Evolutionary conservation across 139 green algal species (phyloP).

Genomic region (Chlamydomonas sp.): DNA sequence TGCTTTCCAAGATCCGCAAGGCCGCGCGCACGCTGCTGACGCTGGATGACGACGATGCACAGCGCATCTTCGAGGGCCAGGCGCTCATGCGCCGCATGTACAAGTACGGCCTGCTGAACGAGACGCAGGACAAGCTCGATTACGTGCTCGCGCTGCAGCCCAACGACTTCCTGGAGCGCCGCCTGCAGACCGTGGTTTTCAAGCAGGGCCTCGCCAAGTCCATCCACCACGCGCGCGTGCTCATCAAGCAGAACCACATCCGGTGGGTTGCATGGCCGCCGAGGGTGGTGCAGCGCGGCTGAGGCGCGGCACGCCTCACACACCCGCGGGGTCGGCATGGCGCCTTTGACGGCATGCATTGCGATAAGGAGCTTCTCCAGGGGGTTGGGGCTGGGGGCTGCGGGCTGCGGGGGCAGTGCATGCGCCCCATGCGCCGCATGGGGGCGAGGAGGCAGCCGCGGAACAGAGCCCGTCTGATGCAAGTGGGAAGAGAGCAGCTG

Average conservation of each 20-base stretch:
- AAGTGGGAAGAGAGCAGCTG: too few relatives aligned
- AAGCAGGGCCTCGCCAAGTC: constrained; percentile 99
- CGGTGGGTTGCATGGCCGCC: too few relatives aligned
- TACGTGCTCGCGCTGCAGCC: constrained; percentile 94
- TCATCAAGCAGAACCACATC: constrained; percentile 98
- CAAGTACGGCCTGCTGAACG: constrained; percentile 93
- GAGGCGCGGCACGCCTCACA: too few relatives aligned
- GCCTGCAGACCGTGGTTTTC: constrained; percentile 97
- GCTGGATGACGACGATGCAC: constrained; percentile 90
- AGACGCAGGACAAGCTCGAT: constrained; percentile 97
- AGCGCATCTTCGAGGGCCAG: constrained; percentile 96
- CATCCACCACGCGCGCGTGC: constrained; percentile 96
- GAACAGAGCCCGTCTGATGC: too few relatives aligned
- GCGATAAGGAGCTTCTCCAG: too few relatives aligned
- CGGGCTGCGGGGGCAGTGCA: too few relatives aligned
- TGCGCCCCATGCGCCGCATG: too few relatives aligned
- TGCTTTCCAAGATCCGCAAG: constrained; percentile 84
- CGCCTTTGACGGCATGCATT: too few relatives aligned
- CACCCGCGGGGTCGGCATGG: too few relatives aligned
- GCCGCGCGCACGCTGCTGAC: constrained; percentile 91
- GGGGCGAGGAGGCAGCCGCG: too few relatives aligned
- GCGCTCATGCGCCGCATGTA: constrained; percentile 92
- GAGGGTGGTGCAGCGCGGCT: too few relatives aligned
- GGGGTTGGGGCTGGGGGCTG: too few relatives aligned
- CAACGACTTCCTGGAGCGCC: constrained; percentile 84